Evolutionary conservation across 2,329 filamentous ascomycete species (phyloP).

Genomic region (Alternaria brassicicola): DNA sequence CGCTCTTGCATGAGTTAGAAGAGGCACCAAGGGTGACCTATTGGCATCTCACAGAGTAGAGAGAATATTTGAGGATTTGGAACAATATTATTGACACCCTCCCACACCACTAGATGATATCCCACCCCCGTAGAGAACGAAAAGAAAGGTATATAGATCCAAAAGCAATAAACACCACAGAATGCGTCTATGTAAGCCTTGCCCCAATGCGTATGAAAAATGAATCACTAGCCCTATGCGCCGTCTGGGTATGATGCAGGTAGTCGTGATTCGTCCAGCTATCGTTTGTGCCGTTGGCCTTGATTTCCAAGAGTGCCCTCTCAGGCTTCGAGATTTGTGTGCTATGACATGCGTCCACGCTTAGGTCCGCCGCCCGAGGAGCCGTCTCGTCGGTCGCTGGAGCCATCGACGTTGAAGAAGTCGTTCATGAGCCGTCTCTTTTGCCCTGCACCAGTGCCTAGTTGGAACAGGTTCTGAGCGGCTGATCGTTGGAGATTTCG

Average conservation of each 20-base stretch:
- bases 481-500: conserved; percentile 42
- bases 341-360: conserved; percentile 47
- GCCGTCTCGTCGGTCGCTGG: conserved; percentile 65
- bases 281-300: conserved; percentile 12
- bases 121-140: conserved; percentile 16
- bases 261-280: conserved; percentile 21
- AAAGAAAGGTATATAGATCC: conserved; percentile 16
- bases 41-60: neutral
- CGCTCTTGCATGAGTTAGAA: neutral
- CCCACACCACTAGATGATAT: conserved; percentile 18
- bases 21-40: neutral
- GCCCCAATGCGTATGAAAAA: conserved; percentile 30
- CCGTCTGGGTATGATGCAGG: conserved; percentile 28
- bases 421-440: conserved; percentile 77
- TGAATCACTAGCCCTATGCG: conserved; percentile 24
- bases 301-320: neutral
- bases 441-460: conserved; percentile 70
- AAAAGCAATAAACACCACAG: conserved; percentile 31
- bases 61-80: neutral
- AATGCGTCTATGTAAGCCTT: conserved; percentile 33
- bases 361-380: conserved; percentile 46
- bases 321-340: neutral
- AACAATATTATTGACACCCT: conserved; percentile 3
- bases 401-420: conserved; percentile 72
- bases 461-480: conserved; percentile 48